Evolutionary conservation across 768 basidiomycete species (phyloP), one percentile per base, ranked within the genome.

Genomic region (Albatrellus ellisii): DNA sequence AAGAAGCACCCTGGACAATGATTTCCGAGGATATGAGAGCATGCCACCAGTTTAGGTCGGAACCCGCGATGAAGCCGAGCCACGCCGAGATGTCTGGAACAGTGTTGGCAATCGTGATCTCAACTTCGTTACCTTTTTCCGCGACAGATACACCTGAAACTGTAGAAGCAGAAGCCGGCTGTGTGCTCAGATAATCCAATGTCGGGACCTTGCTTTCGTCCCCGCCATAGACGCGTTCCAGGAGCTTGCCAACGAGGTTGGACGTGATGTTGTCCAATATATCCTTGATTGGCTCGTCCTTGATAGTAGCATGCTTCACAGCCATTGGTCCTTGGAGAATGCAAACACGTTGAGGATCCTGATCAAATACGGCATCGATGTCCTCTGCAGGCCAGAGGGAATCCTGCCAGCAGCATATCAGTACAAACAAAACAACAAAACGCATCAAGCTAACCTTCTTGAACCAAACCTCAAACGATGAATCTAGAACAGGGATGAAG

Each of bases 341-440:
- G 56, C 90, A 94, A 21, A 98, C 92, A 47, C 95, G 83, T 61
- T 99, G 88, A 20, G 94, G 94, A 60, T 98, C 95, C 64, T 94
- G 90, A 63, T 98, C 95, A 56, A 98, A 95, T 31, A 99, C 91
- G 11, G 92, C 94, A 47, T 98, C 95, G 49, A 97, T 91, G 59
- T 99, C 95, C 61, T 97, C 94, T 2, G 90, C 86, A 29, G 86
- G 85, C 92, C 94, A 97, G 9, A 98, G 75, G 6, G 94, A 98
- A 59, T 97, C 94, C 86, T 89, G 51, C 17, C 39, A 51, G 46
- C 47, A 38, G 32, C 20, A 44, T 18, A 35, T 55, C 26, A 50
- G 43, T 41, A 36, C 14, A 27, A 18, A 20, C 24, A 8, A 9
- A 4, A 18, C 39, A 34, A 17, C 37, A 15, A 43, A 36, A 18